Base-by-base conservation (phyloP, 106 monocot genomes). In the Gastrodia elata region DNA sequence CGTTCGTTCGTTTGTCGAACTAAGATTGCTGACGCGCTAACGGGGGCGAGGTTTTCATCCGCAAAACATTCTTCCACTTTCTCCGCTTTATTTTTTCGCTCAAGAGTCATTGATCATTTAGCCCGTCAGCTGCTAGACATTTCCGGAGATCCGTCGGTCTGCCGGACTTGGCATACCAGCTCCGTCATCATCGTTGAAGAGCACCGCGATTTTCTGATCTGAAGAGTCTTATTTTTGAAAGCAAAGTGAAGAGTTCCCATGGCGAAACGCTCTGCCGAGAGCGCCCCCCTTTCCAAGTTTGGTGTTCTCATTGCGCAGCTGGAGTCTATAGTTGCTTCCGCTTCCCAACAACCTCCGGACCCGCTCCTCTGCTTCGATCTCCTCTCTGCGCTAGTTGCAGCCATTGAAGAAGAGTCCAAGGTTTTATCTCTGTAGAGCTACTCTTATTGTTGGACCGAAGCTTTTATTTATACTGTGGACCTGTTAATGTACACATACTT, bases 301-400 rank as follows among this genome's bases (percentile, higher is more conserved):
- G 98, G 98, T 41, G 85, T 93, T 13, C 80, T 99, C 20, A 93
- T 93, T 28, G 93, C 93, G 65, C 98, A 99, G 82, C 86, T 99
- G 34, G 91, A 91, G 79, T 99, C 98, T 64, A 88, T 99, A 82
- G 88, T 76, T 48, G 93, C 88, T 49, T 87, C 91, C 28, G 91
- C 93, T 7, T 70, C 42, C 2, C 91, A 91, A 74, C 91, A 93
- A 67, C 78, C 87, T 5, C 98, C 87, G 43, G 98, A 99, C 59
- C 76, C 93, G 25, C 76, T 93, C 52, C 98, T 99, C 65, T 93
- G 91, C 84, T 99, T 99, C 79, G 98, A 99, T 89, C 93, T 99
- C 59, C 88, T 99, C 76, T 93, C 93, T 40, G 88, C 91, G 67
- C 98, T 99, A 75, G 83, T 89, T 70, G 71, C 79, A 69, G 76